These are phyloP conservation scores for California macrophylla DNA, from an alignment of 441 rosid species.

Conservation along the genomic window DNA sequence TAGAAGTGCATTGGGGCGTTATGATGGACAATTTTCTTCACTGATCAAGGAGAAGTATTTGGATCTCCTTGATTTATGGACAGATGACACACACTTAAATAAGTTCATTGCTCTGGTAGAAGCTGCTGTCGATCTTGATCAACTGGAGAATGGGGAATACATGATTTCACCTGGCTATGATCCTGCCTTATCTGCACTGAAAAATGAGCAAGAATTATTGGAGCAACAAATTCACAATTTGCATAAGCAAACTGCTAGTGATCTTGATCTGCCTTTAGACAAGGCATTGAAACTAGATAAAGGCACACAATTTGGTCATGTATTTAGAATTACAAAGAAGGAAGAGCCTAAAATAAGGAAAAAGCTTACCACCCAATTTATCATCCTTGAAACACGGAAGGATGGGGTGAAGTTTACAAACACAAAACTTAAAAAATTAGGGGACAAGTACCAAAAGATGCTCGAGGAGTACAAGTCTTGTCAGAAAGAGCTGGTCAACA, in stretches of 20 bases:
- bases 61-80: constrained; percentile 40
- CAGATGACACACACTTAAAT: constrained; percentile 66
- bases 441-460: constrained; percentile 78
- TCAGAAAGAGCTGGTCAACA: constrained; percentile 73
- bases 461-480: constrained; percentile 69
- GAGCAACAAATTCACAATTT: constrained; percentile 67
- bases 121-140: constrained; percentile 81
- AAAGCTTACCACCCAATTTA: constrained; percentile 70
- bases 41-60: constrained; percentile 62
- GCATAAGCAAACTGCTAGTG: constrained; percentile 74
- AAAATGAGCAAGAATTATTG: constrained; percentile 66
- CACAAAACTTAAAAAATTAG: constrained; percentile 82
- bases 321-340: constrained; percentile 92
- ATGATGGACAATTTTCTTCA: constrained; percentile 58
- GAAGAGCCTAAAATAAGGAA: constrained; percentile 95
- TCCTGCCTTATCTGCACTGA: constrained; percentile 50
- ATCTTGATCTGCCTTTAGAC: constrained; percentile 73
- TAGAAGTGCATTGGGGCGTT: constrained; percentile 54
- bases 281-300: constrained; percentile 84
- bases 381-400: constrained; percentile 92
- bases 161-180: constrained; percentile 89
- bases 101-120: constrained; percentile 80
- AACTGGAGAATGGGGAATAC: constrained; percentile 91
- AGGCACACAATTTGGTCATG: constrained; percentile 90
- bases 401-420: constrained; percentile 98